Evolutionary conservation across 768 basidiomycete genomes (phyloP), one percentile per base, ranked within the genome.

Genomic region (Kwoniella botswanensis): DNA sequence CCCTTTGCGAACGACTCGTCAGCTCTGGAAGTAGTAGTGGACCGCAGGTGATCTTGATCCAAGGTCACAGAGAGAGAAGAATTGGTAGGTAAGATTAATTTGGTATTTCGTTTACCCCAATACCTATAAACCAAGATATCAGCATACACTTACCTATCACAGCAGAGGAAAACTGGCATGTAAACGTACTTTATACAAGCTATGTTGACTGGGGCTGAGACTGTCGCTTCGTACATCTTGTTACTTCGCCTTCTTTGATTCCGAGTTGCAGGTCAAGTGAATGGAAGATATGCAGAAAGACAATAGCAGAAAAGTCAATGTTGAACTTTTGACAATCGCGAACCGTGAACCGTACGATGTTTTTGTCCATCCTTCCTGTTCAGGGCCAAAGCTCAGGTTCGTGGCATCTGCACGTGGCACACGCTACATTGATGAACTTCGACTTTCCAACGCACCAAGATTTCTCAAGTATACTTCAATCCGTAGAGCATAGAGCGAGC

Each of bases 61-160:
- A 99, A 91, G 2, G 97, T 98, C 59, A 98, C 93, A 7, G 95
- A 98, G n/a, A 99, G 89, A 11, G 96, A 98, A 0, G 94, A 93
- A 85, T 99, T 99, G 73, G 94, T 98, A 55, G 97, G 97, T 68
- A 99, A 87, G 82, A 98, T 98, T 73, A 98, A 89, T 76, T 90
- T 88, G 3, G 93, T 95, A 85, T 98, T 92, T 71, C 97, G 92
- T 85, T 99, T 99, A 74, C 97, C 97, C 97, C 97, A 99, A 87
- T 98, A 98, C 83, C 92, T 95, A 80, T 58, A 70, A n/a, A 24
- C 12, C 3, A 52, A 17, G 53, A 11, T 24, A 3, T 67, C 44
- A 67, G 66, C 66, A 53, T 35, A 7, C 18, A 4, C 29, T 9
- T 21, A 13, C 24, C 15, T 12, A 67, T 54, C 12, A 15, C n/a